Evolutionary conservation across 257 asterid species (phyloP).

Genomic region (Henckelia pumila): DNA sequence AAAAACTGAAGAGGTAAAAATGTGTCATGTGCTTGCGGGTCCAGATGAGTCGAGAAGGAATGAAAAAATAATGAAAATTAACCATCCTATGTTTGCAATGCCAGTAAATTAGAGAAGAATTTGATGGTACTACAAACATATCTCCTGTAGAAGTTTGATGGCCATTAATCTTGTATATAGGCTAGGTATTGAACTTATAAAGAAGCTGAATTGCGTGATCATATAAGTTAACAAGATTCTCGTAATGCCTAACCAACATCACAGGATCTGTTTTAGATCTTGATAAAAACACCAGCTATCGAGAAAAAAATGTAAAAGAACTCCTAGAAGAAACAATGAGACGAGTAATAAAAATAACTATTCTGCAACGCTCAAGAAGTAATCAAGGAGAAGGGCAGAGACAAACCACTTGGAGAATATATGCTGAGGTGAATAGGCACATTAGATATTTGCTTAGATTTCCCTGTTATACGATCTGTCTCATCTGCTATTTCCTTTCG

Average conservation of each 20-base stretch:
- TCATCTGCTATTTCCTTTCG: slow-evolving; percentile 93
- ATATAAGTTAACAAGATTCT: slow-evolving; percentile 6
- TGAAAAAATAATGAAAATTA: not conserved
- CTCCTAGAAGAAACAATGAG: too few relatives aligned
- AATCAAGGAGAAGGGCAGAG: slow-evolving; percentile 22
- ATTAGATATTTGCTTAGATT: slow-evolving; percentile 80
- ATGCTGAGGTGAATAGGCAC: slow-evolving; percentile 93
- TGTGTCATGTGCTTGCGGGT: not conserved
- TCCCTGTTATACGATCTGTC: slow-evolving; percentile 93
- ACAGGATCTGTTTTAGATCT: not conserved
- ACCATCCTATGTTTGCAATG: not conserved
- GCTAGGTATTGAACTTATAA: slow-evolving; percentile 5
- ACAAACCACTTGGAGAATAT: slow-evolving; percentile 89
- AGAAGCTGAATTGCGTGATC: slow-evolving; percentile 1
- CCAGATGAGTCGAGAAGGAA: not conserved
- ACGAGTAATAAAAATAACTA: not conserved
- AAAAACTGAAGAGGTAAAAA: not conserved
- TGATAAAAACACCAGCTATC: slow-evolving; percentile 3
- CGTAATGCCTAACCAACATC: not conserved
- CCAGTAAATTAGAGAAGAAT: slow-evolving; percentile 8
- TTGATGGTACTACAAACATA: not conserved
- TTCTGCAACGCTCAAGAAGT: slow-evolving; percentile 18
- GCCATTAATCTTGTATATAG: not conserved
- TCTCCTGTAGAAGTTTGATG: slow-evolving; percentile 4
- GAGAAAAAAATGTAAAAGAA: too few relatives aligned